phyloP scores from a whole-genome alignment of 2,329 filamentous ascomycete genomes.

The Phyllosticta paracitricarpa region DNA sequence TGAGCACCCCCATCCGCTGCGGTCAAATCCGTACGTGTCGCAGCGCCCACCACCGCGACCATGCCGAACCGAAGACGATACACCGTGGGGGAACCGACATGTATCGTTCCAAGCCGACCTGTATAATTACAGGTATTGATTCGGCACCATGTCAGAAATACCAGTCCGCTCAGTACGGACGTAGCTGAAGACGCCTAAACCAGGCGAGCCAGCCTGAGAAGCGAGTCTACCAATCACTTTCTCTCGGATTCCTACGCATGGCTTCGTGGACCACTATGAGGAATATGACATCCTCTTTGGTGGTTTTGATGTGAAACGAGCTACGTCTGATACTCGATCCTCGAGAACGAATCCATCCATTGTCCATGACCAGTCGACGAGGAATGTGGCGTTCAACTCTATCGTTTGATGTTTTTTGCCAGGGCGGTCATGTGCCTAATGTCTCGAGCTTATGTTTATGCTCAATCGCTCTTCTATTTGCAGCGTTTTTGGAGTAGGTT shows the following conservation, averaged over 20 bases:
- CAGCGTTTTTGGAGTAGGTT: neutral
- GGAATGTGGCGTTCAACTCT: neutral
- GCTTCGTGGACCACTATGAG: neutral
- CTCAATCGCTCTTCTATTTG: neutral
- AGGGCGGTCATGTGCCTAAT: neutral
- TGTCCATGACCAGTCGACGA: neutral
- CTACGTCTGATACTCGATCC: neutral
- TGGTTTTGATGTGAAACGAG: neutral
- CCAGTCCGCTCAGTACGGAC: neutral
- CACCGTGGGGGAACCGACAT: conserved; percentile 2
- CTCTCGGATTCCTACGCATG: neutral
- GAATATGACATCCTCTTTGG: neutral
- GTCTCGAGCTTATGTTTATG: neutral
- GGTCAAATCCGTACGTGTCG: conserved; percentile 3
- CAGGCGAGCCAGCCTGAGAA: neutral
- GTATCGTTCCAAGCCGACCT: neutral
- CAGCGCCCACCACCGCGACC: neutral
- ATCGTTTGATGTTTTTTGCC: neutral
- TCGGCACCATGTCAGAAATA: neutral
- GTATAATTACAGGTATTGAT: neutral
- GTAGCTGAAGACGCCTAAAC: neutral
- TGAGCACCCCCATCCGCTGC: conserved; percentile 5
- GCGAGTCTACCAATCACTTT: neutral
- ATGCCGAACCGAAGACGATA: neutral
- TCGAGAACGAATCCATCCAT: neutral